Evolutionary conservation across 176 grass and related monocot species (phyloP).

Genomic region (Phyllostachys edulis): DNA sequence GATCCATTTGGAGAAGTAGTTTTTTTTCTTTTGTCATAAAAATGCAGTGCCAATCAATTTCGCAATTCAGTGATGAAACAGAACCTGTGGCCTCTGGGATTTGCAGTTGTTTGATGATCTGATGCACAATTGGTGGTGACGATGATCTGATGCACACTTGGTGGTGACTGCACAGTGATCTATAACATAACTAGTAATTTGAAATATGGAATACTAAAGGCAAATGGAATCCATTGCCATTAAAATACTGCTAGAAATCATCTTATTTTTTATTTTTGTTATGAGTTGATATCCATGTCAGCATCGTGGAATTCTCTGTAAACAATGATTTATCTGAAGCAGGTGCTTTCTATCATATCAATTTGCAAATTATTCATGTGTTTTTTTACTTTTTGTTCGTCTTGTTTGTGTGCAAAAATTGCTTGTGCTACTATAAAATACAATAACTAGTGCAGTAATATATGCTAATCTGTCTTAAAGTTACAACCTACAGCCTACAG

Average conservation of each 20-base stretch:
- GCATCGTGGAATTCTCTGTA: neutral
- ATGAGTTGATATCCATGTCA: neutral
- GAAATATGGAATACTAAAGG: neutral
- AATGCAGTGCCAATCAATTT: neutral
- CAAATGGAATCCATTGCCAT: neutral
- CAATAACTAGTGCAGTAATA: neutral
- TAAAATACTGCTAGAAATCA: neutral
- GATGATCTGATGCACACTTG: neutral
- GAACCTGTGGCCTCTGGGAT: neutral
- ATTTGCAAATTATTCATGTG: neutral
- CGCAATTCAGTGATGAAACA: neutral
- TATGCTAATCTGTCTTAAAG: neutral
- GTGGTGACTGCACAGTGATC: neutral
- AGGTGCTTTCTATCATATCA: neutral
- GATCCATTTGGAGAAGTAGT: neutral
- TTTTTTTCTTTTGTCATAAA: neutral
- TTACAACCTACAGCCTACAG: neutral
- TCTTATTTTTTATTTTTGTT: neutral
- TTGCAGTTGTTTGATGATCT: neutral
- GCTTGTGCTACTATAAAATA: neutral
- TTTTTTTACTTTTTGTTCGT: neutral
- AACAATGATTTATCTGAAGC: neutral
- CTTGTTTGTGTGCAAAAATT: neutral
- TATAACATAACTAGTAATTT: neutral
- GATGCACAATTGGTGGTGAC: neutral